Evolutionary conservation across 2,329 filamentous ascomycete genomes (phyloP).

Genomic region (Elsinoe australis): DNA sequence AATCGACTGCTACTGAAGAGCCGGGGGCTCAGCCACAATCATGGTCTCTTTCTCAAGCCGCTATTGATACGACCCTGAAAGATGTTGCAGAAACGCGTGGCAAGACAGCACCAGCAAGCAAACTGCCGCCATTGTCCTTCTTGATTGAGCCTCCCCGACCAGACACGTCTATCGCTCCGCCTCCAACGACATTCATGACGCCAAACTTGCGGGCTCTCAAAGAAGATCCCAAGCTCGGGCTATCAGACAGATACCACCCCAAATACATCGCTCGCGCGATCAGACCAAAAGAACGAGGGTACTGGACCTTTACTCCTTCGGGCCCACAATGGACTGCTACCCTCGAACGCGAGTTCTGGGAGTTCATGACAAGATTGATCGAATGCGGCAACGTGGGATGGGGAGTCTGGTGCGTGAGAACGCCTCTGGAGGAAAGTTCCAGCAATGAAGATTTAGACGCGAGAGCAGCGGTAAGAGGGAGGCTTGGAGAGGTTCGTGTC

Average conservation of each 20-base stretch:
- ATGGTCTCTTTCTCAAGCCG: too few species aligned
- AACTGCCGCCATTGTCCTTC: not conserved
- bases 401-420: slow-evolving; percentile 53
- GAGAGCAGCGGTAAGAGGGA: too few species aligned
- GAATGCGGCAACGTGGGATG: slow-evolving; percentile 55
- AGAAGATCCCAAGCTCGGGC: slow-evolving; percentile 24
- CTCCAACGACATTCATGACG: slow-evolving; percentile 22
- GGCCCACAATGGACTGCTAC: slow-evolving; percentile 47
- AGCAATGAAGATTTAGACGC: too few species aligned
- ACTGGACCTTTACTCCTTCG: slow-evolving; percentile 57
- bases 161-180: not conserved
- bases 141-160: not conserved
- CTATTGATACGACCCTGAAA: too few species aligned
- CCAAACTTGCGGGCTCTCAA: slow-evolving; percentile 26
- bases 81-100: too few species aligned
- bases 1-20: too few species aligned
- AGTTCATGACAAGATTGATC: slow-evolving; percentile 54
- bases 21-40: too few species aligned
- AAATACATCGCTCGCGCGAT: slow-evolving; percentile 40
- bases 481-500: slow-evolving; percentile 47
- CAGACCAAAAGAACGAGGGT: slow-evolving; percentile 61
- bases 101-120: not conserved
- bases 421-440: too few species aligned
- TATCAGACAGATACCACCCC: slow-evolving; percentile 29
- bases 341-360: slow-evolving; percentile 52